phyloP scores from a whole-genome alignment of 2,329 filamentous ascomycete genomes.

The Trichophyton simii region DNA sequence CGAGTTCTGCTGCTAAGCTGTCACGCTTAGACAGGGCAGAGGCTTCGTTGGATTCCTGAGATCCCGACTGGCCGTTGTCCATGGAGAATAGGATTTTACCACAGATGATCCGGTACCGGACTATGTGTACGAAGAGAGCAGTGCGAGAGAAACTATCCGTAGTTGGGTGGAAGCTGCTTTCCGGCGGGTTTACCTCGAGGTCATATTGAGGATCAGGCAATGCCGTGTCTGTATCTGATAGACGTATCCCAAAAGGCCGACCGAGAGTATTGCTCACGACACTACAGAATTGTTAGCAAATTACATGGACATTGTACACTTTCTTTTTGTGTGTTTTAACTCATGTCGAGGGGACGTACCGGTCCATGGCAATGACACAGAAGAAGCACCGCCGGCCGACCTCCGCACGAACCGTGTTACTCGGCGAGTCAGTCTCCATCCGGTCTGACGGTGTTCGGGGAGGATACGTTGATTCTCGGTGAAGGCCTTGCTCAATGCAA shows the following conservation, averaged over 20 bases:
- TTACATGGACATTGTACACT: constrained; percentile 1
- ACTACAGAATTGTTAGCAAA: not conserved
- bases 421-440: not conserved
- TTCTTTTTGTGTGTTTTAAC: not conserved
- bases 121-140: constrained; percentile 29
- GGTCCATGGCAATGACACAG: constrained; percentile 32
- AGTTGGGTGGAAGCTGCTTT: constrained; percentile 9
- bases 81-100: constrained; percentile 28
- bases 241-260: constrained; percentile 29
- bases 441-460: constrained; percentile 9
- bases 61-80: constrained; percentile 15
- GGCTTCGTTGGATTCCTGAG: constrained; percentile 1
- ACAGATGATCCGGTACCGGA: constrained; percentile 31
- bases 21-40: constrained; percentile 8
- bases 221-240: constrained; percentile 32
- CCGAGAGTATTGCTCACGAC: constrained; percentile 27
- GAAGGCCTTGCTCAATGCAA: constrained; percentile 32
- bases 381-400: constrained; percentile 32
- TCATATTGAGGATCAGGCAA: constrained; percentile 22
- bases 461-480: constrained; percentile 28
- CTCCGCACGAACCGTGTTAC: constrained; percentile 16
- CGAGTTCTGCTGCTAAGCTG: constrained; percentile 13
- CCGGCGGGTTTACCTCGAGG: constrained; percentile 9
- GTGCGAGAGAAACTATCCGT: constrained; percentile 11
- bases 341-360: constrained; percentile 16